These are phyloP conservation scores for Ilyonectria sp. DNA, from an alignment of 2,329 filamentous ascomycete species.

Conservation along the genomic window DNA sequence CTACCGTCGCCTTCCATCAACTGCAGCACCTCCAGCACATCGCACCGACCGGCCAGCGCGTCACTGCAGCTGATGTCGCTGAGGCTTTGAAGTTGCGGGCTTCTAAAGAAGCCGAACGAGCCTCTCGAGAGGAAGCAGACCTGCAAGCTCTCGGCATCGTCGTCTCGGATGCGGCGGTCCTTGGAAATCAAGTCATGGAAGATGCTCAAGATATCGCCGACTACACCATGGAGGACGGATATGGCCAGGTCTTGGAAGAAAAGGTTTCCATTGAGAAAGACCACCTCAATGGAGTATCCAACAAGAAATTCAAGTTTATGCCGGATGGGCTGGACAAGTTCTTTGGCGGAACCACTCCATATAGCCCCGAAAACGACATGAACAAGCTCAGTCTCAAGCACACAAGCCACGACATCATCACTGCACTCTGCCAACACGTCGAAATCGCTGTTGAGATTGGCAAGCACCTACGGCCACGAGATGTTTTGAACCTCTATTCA, in stretches of 20 bases:
- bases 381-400: conserved; percentile 40
- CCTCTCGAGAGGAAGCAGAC: not conserved
- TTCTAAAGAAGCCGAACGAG: not conserved
- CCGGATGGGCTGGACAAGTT: conserved; percentile 45
- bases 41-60: too few relatives aligned
- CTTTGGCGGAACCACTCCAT: conserved; percentile 52
- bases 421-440: conserved; percentile 59
- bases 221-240: conserved; percentile 5
- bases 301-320: conserved; percentile 50
- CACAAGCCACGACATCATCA: conserved; percentile 59
- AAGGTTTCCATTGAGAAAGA: conserved; percentile 30
- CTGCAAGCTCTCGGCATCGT: not conserved
- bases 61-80: not conserved
- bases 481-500: conserved; percentile 76
- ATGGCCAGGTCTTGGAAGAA: conserved; percentile 26
- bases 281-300: conserved; percentile 24
- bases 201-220: not conserved
- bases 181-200: not conserved
- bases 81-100: not conserved
- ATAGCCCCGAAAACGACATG: conserved; percentile 36
- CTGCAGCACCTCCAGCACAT: not conserved
- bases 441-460: conserved; percentile 71
- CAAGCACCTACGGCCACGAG: conserved; percentile 66
- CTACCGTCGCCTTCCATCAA: not conserved
- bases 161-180: not conserved